Conservation (phyloP, 129 eudicot species). For the Centaurea solstitialis region DNA sequence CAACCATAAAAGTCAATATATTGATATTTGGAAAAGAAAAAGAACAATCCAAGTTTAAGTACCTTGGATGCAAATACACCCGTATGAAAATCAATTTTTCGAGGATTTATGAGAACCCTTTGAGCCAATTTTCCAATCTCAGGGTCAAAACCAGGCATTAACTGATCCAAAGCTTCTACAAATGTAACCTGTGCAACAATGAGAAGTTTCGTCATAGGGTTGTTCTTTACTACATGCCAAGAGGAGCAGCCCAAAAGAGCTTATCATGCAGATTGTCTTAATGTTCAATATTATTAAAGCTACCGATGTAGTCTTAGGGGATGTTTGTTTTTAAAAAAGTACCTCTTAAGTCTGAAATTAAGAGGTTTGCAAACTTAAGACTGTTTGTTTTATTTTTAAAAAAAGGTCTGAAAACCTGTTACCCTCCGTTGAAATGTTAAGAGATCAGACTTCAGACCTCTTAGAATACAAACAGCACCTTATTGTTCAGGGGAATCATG, state of each 20-base stretch:
- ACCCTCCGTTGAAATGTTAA: no score
- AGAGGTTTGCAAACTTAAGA: no score
- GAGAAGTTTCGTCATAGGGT: slow-evolving; percentile 17
- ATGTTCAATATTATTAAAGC: no score
- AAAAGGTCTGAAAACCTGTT: no score
- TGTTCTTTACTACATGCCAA: background rate
- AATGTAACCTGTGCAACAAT: slow-evolving; percentile 70
- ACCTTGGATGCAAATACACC: slow-evolving; percentile 99
- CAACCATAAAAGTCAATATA: background rate
- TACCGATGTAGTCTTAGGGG: no score
- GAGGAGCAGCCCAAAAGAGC: background rate
- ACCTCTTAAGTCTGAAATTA: no score
- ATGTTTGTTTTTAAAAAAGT: no score
- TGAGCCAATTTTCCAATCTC: slow-evolving; percentile 98
- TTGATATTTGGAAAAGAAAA: background rate
- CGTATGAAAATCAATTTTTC: slow-evolving; percentile 92
- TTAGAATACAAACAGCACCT: no score
- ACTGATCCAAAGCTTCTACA: slow-evolving; percentile 96
- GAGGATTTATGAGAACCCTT: slow-evolving; percentile 92
- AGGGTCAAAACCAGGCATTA: slow-evolving; percentile 99
- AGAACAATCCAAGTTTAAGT: background rate
- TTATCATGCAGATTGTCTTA: background rate
- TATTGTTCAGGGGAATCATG: no score
- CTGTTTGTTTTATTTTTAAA: no score
- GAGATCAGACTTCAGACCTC: no score